Evolutionary conservation across 228 moss, liverwort and hornwort species (phyloP), one percentile per base, ranked within the genome.

Genomic region (Sphagnum fallax): DNA sequence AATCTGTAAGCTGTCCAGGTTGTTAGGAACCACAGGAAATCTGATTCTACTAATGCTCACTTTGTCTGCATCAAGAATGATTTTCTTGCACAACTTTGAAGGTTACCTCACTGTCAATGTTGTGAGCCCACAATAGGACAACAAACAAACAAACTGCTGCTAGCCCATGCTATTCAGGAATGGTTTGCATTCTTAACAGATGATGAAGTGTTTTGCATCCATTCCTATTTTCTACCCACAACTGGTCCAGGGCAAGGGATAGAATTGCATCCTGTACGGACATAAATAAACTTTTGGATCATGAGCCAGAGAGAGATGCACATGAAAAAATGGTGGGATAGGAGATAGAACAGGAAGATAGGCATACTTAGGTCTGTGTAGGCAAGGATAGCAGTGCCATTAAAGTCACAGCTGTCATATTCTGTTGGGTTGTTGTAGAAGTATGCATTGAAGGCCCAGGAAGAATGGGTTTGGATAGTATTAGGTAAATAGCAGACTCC

Each of bases 391-490:
- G 86, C 86, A 62, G 86, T 86, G 75, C 86, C 86, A 49, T 77
- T 77, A 65, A 86, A 86, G 76, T 86, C 78, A 71, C 86, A 86
- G 15, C 79, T 66, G 51, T 78, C 80, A 66, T 69, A 69, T 62
- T 79, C 86, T 76, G 82, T 82, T 66, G 58, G 68, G 75, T 47
- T 78, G 57, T 75, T 80, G 48, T 86, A 77, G 12, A 10, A 86
- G 70, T 86, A 86, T 50, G 73, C 67, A 60, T 86, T 86, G 49
- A 78, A 86, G 75, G 86, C 86, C 86, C 86, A 86, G 52, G 86
- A 82, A 16, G 86, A 63, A 70, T 86, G 86, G 71, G 69, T 69
- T 76, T 82, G 82, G 14, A 86, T 86, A 12, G 75, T 75, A 63
- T 86, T 53, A 14, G 82, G 82, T 47, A 60, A 52, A 65, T 11